phyloP scores from a whole-genome alignment of 495 filamentous ascomycete genomes.

The Bathelium albidoporum region DNA sequence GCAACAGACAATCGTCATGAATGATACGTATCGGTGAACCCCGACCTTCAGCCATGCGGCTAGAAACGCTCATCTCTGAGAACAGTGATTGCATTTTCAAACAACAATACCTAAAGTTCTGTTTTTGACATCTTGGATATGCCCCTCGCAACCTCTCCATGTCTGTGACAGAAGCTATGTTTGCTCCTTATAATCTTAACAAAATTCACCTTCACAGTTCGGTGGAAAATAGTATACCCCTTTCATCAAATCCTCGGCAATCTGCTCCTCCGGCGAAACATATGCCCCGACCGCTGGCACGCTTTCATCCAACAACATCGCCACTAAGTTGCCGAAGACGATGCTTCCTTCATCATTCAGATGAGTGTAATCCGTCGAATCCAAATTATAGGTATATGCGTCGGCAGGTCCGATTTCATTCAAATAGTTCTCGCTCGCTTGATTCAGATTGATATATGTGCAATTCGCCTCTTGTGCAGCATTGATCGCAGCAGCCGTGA shows the following conservation, averaged over 20 bases:
- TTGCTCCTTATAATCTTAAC: no score
- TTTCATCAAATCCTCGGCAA: not conserved
- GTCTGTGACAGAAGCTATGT: no score
- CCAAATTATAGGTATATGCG: conserved; percentile 34
- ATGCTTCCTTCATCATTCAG: conserved; percentile 34
- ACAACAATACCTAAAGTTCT: no score
- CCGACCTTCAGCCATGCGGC: no score
- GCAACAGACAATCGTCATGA: no score
- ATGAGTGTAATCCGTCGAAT: conserved; percentile 36
- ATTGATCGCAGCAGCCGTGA: conserved; percentile 32
- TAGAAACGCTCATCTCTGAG: no score
- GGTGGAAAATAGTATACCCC: not conserved
- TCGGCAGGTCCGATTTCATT: conserved; percentile 36
- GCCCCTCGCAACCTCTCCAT: no score
- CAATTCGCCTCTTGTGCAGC: conserved; percentile 26
- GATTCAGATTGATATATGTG: conserved; percentile 37
- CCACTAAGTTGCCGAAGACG: conserved; percentile 41
- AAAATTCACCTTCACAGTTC: not conserved
- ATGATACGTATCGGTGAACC: no score
- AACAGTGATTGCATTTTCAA: no score
- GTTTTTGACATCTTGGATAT: no score
- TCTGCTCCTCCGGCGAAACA: not conserved
- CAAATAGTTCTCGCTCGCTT: conserved; percentile 33
- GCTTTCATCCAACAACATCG: conserved; percentile 25
- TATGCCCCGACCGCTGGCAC: not conserved